phyloP scores from a whole-genome alignment of 2,329 filamentous ascomycete genomes.

The Aspergillus glaucus region DNA sequence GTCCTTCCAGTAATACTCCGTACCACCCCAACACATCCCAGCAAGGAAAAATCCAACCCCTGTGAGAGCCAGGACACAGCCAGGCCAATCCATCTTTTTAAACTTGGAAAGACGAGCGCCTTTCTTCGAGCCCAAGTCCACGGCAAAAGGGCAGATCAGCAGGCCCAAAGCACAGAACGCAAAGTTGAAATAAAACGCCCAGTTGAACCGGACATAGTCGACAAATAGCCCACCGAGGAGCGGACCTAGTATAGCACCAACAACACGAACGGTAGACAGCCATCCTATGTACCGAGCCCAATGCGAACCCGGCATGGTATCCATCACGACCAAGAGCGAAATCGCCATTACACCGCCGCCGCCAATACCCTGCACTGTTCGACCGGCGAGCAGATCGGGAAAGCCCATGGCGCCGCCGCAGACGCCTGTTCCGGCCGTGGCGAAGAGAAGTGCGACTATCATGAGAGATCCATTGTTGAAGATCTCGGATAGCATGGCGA shows the following conservation, averaged over 20 bases:
- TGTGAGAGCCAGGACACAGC: constrained; percentile 34
- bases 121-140: constrained; percentile 21
- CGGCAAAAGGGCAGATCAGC: constrained; percentile 24
- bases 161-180: constrained; percentile 24
- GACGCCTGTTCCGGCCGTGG: constrained; percentile 42
- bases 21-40: constrained; percentile 40
- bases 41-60: constrained; percentile 35
- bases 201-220: constrained; percentile 19
- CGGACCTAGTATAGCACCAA: constrained; percentile 25
- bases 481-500: constrained; percentile 25
- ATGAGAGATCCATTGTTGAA: constrained; percentile 45
- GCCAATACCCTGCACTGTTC: constrained; percentile 42
- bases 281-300: constrained; percentile 29
- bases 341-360: constrained; percentile 41
- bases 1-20: constrained; percentile 32
- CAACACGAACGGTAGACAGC: constrained; percentile 24
- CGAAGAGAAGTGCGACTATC: constrained; percentile 38
- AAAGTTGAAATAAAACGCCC: constrained; percentile 28
- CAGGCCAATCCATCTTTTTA: constrained; percentile 37
- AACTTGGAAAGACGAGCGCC: constrained; percentile 17
- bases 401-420: constrained; percentile 36
- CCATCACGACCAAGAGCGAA: constrained; percentile 38
- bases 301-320: constrained; percentile 31
- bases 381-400: constrained; percentile 36
- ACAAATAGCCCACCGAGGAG: constrained; percentile 22